Evolutionary conservation across 2,329 filamentous ascomycete genomes (phyloP).

Genomic region (Fusarium nelsonii): DNA sequence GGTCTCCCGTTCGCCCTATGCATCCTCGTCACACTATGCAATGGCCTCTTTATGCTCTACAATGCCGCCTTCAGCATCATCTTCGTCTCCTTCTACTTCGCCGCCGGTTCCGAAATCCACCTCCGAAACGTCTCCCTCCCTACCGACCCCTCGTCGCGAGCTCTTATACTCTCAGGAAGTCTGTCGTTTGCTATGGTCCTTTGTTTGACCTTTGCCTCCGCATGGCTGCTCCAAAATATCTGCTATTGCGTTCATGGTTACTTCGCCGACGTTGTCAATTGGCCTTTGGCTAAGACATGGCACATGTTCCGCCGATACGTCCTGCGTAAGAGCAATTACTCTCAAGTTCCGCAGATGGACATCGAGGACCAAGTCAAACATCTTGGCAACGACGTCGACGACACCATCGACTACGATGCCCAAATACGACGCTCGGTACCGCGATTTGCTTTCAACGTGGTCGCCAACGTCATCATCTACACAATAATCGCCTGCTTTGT

Average conservation of each 20-base stretch:
- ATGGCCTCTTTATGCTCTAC: conserved; percentile 29
- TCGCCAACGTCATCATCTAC: conserved; percentile 8
- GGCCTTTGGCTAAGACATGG: conserved; percentile 36
- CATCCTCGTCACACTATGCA: conserved; percentile 18
- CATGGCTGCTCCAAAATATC: conserved; percentile 47
- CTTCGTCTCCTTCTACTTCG: conserved; percentile 50
- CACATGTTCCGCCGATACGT: conserved; percentile 16
- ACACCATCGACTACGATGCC: background rate
- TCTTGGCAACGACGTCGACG: background rate
- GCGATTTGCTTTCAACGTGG: conserved; percentile 3
- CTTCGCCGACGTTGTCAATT: conserved; percentile 46
- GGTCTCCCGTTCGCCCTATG: conserved; percentile 17
- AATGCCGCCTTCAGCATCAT: conserved; percentile 29
- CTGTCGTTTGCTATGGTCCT: conserved; percentile 45
- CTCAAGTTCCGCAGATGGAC: conserved; percentile 45
- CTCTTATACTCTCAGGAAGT: conserved; percentile 50
- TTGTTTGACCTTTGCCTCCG: conserved; percentile 24
- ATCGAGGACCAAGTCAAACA: conserved; percentile 24
- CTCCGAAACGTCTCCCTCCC: conserved; percentile 52
- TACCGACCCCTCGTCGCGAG: conserved; percentile 49
- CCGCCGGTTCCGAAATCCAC: conserved; percentile 52
- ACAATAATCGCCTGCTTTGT: background rate
- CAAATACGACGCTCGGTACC: background rate
- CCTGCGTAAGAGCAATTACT: conserved; percentile 21
- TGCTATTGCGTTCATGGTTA: conserved; percentile 38